phyloP scores from a whole-genome alignment of 495 filamentous ascomycete genomes.

The Chlorociboria aeruginascens region DNA sequence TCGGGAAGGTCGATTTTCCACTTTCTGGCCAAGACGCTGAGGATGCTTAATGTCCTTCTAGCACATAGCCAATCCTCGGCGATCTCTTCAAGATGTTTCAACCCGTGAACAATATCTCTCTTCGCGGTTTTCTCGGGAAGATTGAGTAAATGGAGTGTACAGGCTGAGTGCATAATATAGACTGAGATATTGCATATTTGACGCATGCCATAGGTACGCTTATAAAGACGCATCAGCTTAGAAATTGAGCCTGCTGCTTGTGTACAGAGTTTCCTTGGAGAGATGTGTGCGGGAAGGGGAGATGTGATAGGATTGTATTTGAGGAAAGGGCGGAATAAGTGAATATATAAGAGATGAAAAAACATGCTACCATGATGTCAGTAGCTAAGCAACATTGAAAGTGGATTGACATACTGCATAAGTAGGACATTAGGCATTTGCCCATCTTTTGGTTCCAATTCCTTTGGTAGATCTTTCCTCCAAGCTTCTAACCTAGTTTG shows the following conservation, averaged over 20 bases:
- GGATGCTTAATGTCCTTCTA: constrained; percentile 68
- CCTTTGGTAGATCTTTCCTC: constrained; percentile 74
- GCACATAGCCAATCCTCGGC: constrained; percentile 91
- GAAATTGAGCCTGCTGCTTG: constrained; percentile 81
- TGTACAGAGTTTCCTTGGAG: constrained; percentile 80
- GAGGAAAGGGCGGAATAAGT: constrained; percentile 92
- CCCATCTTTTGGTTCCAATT: constrained; percentile 82
- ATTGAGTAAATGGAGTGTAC: constrained; percentile 89
- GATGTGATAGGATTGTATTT: constrained; percentile 74
- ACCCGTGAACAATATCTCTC: constrained; percentile 77
- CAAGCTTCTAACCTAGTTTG: constrained; percentile 86
- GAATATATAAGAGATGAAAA: constrained; percentile 90
- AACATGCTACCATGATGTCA: constrained; percentile 60
- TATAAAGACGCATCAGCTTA: constrained; percentile 85
- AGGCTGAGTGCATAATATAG: constrained; percentile 88
- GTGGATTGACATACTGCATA: constrained; percentile 70
- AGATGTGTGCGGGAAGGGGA: constrained; percentile 77
- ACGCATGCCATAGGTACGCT: constrained; percentile 75
- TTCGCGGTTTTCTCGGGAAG: constrained; percentile 80
- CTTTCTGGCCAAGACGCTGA: constrained; percentile 72
- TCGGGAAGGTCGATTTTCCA: constrained; percentile 83
- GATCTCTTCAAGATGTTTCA: constrained; percentile 93
- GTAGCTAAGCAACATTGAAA: neutral
- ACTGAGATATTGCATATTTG: constrained; percentile 94
- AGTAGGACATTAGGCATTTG: constrained; percentile 78